Conservation (phyloP, 179 eudicot species). For the Nepenthes alata region DNA sequence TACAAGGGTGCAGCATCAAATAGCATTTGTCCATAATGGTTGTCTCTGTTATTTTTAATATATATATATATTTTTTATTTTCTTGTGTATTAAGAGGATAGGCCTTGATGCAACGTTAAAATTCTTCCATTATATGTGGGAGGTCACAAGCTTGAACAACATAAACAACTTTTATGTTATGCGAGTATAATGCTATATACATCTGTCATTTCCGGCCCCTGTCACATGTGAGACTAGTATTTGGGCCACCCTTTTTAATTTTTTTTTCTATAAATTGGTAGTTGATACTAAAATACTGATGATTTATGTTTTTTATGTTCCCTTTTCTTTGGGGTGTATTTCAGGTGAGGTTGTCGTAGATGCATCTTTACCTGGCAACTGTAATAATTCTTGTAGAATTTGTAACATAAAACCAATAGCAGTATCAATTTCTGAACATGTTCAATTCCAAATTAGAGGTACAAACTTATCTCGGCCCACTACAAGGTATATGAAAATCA, state of each 20-base stretch:
- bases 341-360: constrained; percentile 33
- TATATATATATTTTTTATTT: not conserved
- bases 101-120: too few relatives aligned
- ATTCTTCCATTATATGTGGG: too few relatives aligned
- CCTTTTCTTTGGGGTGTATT: constrained; percentile 4
- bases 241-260: not conserved
- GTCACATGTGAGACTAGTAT: not conserved
- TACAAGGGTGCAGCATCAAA: constrained; percentile 28
- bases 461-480: constrained; percentile 28
- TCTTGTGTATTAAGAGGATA: too few relatives aligned
- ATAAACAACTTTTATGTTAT: too few relatives aligned
- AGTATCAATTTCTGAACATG: constrained; percentile 31
- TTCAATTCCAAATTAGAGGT: constrained; percentile 32
- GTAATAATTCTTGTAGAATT: constrained; percentile 19
- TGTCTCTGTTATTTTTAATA: constrained; percentile 1
- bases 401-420: constrained; percentile 35
- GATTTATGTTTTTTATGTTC: constrained; percentile 2
- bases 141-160: too few relatives aligned
- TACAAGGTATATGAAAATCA: constrained; percentile 19
- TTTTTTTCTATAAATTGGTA: not conserved
- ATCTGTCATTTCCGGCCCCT: too few relatives aligned
- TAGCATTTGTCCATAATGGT: constrained; percentile 35
- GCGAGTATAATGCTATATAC: too few relatives aligned
- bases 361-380: constrained; percentile 21
- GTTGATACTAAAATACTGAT: not conserved